Evolutionary conservation across 2,329 filamentous ascomycete genomes (phyloP).

Genomic region (Penicillium freii): DNA sequence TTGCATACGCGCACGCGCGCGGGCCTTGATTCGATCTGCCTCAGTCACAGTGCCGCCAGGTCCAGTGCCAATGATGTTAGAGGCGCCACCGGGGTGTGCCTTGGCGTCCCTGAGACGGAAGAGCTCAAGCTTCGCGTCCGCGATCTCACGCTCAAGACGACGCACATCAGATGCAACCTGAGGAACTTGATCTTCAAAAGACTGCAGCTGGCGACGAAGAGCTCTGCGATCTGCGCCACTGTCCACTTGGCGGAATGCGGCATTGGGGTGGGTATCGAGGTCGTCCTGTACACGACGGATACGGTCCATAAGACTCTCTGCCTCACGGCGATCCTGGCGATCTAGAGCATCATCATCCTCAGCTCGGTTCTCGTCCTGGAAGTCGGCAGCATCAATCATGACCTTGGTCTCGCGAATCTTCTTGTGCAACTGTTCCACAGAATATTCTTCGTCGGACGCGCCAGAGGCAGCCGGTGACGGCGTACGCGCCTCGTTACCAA

Average conservation of each 20-base stretch:
- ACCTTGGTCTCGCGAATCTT: conserved; percentile 93
- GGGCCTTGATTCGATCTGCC: conserved; percentile 88
- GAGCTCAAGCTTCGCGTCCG: conserved; percentile 84
- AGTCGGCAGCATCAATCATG: conserved; percentile 91
- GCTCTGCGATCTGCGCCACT: conserved; percentile 84
- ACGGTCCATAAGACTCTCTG: conserved; percentile 88
- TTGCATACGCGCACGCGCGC: conserved; percentile 98
- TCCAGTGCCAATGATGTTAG: conserved; percentile 84
- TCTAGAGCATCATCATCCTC: conserved; percentile 94
- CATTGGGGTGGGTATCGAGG: conserved; percentile 86
- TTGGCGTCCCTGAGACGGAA: conserved; percentile 94
- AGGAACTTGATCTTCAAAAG: conserved; percentile 82
- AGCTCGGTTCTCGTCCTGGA: conserved; percentile 81
- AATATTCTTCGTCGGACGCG: conserved; percentile 71
- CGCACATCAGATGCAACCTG: conserved; percentile 90
- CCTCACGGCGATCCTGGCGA: conserved; percentile 83
- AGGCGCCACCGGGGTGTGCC: conserved; percentile 76
- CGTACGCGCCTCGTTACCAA: conserved; percentile 67
- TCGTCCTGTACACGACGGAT: conserved; percentile 91
- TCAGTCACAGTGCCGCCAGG: conserved; percentile 89
- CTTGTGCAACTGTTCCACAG: conserved; percentile 84
- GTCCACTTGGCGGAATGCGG: conserved; percentile 66
- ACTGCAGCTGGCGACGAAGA: conserved; percentile 85
- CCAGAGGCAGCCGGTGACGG: conserved; percentile 76
- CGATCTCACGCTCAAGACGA: conserved; percentile 85